phyloP scores from a whole-genome alignment of 208 protist species.

The Naegleria fowleri region DNA sequence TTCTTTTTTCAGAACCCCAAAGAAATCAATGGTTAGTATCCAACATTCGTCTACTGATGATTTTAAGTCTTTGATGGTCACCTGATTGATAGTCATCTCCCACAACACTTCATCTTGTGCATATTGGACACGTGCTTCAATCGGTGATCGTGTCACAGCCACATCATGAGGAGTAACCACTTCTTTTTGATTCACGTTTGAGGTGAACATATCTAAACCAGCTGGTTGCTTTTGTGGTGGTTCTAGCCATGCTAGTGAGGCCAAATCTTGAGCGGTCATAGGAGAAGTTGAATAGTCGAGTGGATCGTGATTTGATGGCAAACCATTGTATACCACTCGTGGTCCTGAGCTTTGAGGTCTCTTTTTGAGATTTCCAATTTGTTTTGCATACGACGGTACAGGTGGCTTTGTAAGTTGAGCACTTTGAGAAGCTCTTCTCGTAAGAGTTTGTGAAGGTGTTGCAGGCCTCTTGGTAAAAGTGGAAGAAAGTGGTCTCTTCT shows the following conservation, averaged over 20 bases:
- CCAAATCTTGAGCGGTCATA: neutral
- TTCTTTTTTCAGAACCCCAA: neutral
- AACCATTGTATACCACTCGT: neutral
- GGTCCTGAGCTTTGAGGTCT: neutral
- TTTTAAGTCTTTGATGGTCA: neutral
- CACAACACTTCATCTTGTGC: neutral
- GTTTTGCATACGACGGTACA: neutral
- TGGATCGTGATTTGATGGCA: neutral
- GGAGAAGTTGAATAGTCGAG: neutral
- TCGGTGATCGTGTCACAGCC: neutral
- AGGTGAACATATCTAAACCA: neutral
- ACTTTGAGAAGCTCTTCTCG: neutral
- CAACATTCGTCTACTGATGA: constrained; percentile 20
- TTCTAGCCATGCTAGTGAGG: neutral
- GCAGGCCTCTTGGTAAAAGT: neutral
- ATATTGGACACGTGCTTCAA: neutral
- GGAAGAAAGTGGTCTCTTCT: neutral
- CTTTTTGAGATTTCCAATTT: neutral
- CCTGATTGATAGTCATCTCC: neutral
- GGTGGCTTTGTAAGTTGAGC: neutral
- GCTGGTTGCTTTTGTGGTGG: neutral
- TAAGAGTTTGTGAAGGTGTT: neutral
- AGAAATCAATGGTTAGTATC: constrained; percentile 4
- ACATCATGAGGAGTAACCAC: neutral
- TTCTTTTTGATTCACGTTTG: neutral